Percentiles rank a stretch among this genome's conserved stretches.
These are phyloP conservation scores for Ceriops zippeliana DNA, from an alignment of 345 rosid genomes.

Conservation along the genomic window DNA sequence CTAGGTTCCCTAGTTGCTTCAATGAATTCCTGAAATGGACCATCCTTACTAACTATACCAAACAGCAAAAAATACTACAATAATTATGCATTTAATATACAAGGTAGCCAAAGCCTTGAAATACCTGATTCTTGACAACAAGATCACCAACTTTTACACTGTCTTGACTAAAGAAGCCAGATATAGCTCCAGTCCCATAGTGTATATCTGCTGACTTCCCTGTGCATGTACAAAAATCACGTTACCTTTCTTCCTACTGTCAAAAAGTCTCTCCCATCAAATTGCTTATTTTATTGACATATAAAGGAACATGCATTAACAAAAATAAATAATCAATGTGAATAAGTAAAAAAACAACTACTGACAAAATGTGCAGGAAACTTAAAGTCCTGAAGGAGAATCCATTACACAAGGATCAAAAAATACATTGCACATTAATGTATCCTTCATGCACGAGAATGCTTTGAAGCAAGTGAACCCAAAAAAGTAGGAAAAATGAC, in stretches of 20 bases:
- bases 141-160: constrained; percentile 67
- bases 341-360: no score
- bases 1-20: constrained; percentile 89
- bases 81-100: neutral
- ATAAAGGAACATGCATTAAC: neutral
- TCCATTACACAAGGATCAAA: no score
- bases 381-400: no score
- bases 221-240: constrained; percentile 25
- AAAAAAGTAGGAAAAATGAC: no score
- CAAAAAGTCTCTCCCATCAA: neutral
- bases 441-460: no score
- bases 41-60: neutral
- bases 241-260: neutral
- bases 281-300: neutral
- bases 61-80: neutral
- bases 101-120: constrained; percentile 8
- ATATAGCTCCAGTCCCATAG: constrained; percentile 77
- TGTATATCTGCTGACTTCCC: constrained; percentile 73
- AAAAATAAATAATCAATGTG: neutral
- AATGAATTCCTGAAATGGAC: constrained; percentile 62
- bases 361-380: no score
- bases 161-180: constrained; percentile 75
- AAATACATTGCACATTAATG: no score
- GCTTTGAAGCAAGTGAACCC: neutral
- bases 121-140: constrained; percentile 69